Base-by-base conservation (phyloP, 345 rosid genomes). In the Linum lewisii region DNA sequence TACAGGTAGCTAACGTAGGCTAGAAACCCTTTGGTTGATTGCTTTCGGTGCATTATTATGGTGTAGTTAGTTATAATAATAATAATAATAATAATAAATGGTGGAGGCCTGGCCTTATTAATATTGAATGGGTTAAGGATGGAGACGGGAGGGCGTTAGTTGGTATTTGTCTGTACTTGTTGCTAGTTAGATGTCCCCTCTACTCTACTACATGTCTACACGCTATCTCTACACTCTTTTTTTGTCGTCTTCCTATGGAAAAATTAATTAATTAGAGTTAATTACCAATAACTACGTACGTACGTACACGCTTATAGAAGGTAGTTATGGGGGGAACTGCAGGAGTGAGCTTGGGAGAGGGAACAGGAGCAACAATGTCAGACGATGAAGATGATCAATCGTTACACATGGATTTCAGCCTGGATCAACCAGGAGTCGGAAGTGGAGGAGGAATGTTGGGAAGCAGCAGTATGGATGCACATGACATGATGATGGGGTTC, bases 311-410 rank as follows among this genome's bases (percentile, higher is more conserved):
- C 32, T 26, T 9, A 60, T 62, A 64, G 60, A n/a, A n/a, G n/a
- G n/a, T n/a, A n/a, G n/a, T n/a, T n/a, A n/a, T n/a, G n/a, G n/a
- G n/a, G n/a, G n/a, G n/a, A n/a, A n/a, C n/a, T 60, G 18, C 72
- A 93, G 99, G 99, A 70, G 81, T 71, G 10, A 75, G 75, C 21
- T 72, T 87, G 62, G 88, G 94, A 16, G 99, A 93, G 78, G 97
- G 99, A 16, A 80, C 84, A 0, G 95, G 94, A 14, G 91, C 99
- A 18, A 86, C 95, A 6, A 93, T 93, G 99, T 88, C 99, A 3
- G 99, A 93, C 32, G 99, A 93, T 52, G 99, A 93, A 61, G 99
- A 93, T 26, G 99, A 89, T 14, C 66, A 29, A 8, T 29, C 34
- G 7, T 4, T 86, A 63, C 94, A 70, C 22, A 85, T 86, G 88